Evolutionary conservation across 2,329 filamentous ascomycete genomes (phyloP).

Genomic region (Alternaria gansuensis): DNA sequence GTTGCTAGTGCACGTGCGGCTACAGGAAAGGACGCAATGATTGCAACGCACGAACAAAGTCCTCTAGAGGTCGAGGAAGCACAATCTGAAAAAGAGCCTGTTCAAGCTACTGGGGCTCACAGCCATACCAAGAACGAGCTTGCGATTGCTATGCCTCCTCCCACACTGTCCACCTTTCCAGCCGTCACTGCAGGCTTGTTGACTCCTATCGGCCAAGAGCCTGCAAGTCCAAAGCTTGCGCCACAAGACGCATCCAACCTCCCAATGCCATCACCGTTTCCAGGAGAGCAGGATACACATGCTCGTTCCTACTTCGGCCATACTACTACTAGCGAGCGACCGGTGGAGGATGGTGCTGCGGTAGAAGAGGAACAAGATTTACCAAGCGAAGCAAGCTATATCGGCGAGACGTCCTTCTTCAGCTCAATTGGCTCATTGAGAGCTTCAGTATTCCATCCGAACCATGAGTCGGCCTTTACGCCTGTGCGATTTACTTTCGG

Average conservation of each 20-base stretch:
- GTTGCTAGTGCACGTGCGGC: not conserved
- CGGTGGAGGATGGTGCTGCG: conserved; percentile 3
- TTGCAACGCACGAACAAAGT: conserved; percentile 9
- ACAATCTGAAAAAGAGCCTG: conserved; percentile 1
- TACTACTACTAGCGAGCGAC: conserved; percentile 14
- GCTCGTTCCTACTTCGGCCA: conserved; percentile 44
- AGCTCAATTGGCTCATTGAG: conserved; percentile 45
- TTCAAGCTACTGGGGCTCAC: not conserved
- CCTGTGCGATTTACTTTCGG: conserved; percentile 51
- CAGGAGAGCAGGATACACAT: conserved; percentile 38
- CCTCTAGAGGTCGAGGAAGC: conserved; percentile 8
- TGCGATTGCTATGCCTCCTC: conserved; percentile 46
- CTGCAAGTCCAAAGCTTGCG: conserved; percentile 46
- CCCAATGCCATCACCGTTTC: conserved; percentile 52
- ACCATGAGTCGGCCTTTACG: conserved; percentile 49
- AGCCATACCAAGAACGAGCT: conserved; percentile 12
- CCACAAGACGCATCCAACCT: conserved; percentile 49
- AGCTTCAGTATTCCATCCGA: conserved; percentile 33
- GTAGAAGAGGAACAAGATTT: conserved; percentile 19
- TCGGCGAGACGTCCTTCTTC: conserved; percentile 47
- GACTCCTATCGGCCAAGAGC: conserved; percentile 47
- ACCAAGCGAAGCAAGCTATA: conserved; percentile 36
- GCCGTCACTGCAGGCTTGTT: conserved; percentile 27
- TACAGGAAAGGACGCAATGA: conserved; percentile 3
- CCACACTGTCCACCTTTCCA: conserved; percentile 37